Conservation (phyloP, 2,329 filamentous ascomycete genomes). For the Epichloe brachyelytri region DNA sequence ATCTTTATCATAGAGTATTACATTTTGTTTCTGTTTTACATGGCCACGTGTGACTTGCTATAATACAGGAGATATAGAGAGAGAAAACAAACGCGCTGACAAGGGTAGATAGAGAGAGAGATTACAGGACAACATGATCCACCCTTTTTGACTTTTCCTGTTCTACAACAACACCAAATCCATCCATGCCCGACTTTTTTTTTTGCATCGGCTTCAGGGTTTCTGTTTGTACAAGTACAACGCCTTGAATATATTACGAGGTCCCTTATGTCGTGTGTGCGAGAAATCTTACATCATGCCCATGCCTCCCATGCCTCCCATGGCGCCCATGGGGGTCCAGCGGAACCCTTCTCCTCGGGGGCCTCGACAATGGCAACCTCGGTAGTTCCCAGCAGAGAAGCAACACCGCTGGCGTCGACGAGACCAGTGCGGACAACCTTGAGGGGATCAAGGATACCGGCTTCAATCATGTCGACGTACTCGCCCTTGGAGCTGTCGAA, state of each 20-base stretch:
- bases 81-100: conserved; percentile 15
- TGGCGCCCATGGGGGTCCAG: conserved; percentile 49
- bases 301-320: conserved; percentile 57
- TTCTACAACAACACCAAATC: conserved; percentile 34
- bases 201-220: conserved; percentile 5
- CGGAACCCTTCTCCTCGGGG: conserved; percentile 74
- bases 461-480: conserved; percentile 96
- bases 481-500: conserved; percentile 95
- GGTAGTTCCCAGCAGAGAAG: conserved; percentile 91
- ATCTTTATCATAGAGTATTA: conserved; percentile 3
- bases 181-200: conserved; percentile 26
- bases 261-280: conserved; percentile 7
- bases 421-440: conserved; percentile 98
- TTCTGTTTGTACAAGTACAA: conserved; percentile 19
- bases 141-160: conserved; percentile 7
- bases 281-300: conserved; percentile 45
- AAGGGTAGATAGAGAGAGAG: conserved; percentile 22
- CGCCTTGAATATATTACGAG: conserved; percentile 4
- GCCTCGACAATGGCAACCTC: conserved; percentile 97
- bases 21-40: conserved; percentile 17
- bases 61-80: conserved; percentile 20
- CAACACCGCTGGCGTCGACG: conserved; percentile 88
- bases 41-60: conserved; percentile 16
- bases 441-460: conserved; percentile 96
- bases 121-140: conserved; percentile 19